Evolutionary conservation across 768 basidiomycete species (phyloP), one percentile per base, ranked within the genome.

Genomic region (Dictyophora rubrovolvata): DNA sequence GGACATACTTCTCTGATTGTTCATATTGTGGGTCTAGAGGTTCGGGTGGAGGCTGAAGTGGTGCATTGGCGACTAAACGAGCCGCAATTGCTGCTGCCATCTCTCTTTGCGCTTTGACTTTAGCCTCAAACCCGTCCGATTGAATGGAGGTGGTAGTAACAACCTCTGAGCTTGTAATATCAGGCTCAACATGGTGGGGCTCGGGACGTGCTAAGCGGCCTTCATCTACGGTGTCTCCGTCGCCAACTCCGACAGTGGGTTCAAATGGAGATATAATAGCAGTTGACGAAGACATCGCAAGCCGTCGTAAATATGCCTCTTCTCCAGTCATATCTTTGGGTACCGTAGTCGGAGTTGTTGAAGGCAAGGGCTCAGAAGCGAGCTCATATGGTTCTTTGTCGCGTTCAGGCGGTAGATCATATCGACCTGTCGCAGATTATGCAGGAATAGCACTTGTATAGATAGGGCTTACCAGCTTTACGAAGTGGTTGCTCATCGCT

Each of bases 71-170:
- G 46, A 73, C 82, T 21, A 91, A 74, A 61, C 76, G 82, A 0
- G 90, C 90, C 18, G 90, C 91, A 58, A 93, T 87, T 11, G 84
- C 89, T 4, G 87, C 89, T 0, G 90, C 91, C 10, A 84, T 82
- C 61, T 87, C 87, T 37, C 71, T 68, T 47, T 72, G 73, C 46
- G 69, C 71, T 46, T 70, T 67, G 1, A 83, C 79, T 62, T 76
- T 84, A 17, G 85, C 88, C 60, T 89, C 83, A 16, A 88, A 74
- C 1, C 74, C 69, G 2, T 73, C 73, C 1, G 77, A 76, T 0
- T 83, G 80, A 61, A 88, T 84, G 0, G 87, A 84, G 61, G 70
- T 62, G 65, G n/a, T n/a, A n/a, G n/a, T n/a, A 49, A 57, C 54
- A 64, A 56, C 69, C 64, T 63, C 64, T 28, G 68, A 65, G 36